Evolutionary conservation across 306 rosid species (phyloP).

Genomic region (Lathyrus tuberosus): DNA sequence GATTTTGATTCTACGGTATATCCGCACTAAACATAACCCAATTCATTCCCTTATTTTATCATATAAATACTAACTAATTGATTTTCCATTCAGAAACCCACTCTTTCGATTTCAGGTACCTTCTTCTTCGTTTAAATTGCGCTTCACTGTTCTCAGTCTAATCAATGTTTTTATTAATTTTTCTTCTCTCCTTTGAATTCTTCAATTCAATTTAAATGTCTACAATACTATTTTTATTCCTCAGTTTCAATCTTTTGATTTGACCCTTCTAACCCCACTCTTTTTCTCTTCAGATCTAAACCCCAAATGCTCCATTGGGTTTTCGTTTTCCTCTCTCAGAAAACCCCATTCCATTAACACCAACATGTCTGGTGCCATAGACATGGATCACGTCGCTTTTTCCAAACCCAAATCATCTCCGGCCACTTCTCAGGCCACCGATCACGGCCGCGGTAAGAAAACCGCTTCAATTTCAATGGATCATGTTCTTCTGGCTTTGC

Average conservation of each 20-base stretch:
- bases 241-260: background rate
- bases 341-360: background rate
- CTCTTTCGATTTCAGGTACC: conserved; percentile 40
- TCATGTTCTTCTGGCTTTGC: conserved; percentile 58
- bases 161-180: background rate
- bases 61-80: background rate
- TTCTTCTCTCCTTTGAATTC: conserved; percentile 38
- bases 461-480: conserved; percentile 49
- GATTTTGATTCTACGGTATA: conserved; percentile 3
- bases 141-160: conserved; percentile 32
- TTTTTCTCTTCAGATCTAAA: conserved; percentile 38
- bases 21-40: background rate
- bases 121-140: conserved; percentile 13
- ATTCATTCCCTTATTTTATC: conserved; percentile 11
- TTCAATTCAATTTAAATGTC: conserved; percentile 17
- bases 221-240: no score
- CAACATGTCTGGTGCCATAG: conserved; percentile 50
- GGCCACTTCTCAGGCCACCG: conserved; percentile 35
- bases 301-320: conserved; percentile 45
- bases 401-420: conserved; percentile 44
- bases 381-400: conserved; percentile 46
- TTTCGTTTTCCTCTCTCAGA: conserved; percentile 17
- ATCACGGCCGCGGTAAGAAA: conserved; percentile 42
- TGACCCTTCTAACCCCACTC: conserved; percentile 32
- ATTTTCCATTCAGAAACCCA: conserved; percentile 27